Percentiles rank a stretch among this genome's conserved stretches.
Conservation (phyloP, 176 grass and related monocot genomes). For the Phoenix dactylifera region DNA sequence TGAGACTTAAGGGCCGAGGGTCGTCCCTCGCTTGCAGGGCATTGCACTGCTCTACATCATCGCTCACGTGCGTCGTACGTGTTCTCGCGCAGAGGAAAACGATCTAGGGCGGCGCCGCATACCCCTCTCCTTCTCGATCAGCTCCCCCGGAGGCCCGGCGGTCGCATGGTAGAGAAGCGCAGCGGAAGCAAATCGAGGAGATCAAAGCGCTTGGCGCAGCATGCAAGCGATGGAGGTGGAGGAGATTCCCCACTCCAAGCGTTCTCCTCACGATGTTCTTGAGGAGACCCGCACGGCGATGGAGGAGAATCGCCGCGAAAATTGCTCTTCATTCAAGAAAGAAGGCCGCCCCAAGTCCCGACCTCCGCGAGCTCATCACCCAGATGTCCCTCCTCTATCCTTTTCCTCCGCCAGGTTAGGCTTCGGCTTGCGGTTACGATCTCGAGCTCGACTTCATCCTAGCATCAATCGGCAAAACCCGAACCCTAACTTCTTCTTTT, state of each 20-base stretch:
- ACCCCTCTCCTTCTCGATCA: no score
- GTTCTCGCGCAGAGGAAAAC: no score
- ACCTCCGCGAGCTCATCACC: slow-evolving; percentile 77
- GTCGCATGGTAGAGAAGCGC: no score
- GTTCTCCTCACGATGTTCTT: slow-evolving; percentile 45
- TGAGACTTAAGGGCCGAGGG: no score
- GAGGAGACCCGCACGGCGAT: slow-evolving; percentile 60
- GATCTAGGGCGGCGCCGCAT: no score
- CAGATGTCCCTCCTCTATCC: slow-evolving; percentile 90
- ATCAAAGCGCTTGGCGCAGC: neutral
- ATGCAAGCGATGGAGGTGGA: slow-evolving; percentile 61
- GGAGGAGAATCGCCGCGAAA: slow-evolving; percentile 59
- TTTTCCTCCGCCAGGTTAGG: slow-evolving; percentile 68
- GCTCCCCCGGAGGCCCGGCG: no score
- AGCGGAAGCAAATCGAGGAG: no score
- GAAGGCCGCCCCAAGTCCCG: slow-evolving; percentile 64
- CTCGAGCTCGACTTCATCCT: no score
- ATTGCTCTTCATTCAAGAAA: slow-evolving; percentile 79
- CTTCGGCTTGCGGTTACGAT: no score
- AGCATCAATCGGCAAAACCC: slow-evolving; percentile 14
- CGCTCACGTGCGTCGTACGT: no score
- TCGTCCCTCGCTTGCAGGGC: no score
- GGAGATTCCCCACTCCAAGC: neutral
- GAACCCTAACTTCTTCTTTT: slow-evolving; percentile 22
- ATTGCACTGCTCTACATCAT: no score